A percentile compares a stretch with the other conserved stretches of the same genome.
phyloP scores from a whole-genome alignment of 495 filamentous ascomycete species.

The Lepraria neglecta region DNA sequence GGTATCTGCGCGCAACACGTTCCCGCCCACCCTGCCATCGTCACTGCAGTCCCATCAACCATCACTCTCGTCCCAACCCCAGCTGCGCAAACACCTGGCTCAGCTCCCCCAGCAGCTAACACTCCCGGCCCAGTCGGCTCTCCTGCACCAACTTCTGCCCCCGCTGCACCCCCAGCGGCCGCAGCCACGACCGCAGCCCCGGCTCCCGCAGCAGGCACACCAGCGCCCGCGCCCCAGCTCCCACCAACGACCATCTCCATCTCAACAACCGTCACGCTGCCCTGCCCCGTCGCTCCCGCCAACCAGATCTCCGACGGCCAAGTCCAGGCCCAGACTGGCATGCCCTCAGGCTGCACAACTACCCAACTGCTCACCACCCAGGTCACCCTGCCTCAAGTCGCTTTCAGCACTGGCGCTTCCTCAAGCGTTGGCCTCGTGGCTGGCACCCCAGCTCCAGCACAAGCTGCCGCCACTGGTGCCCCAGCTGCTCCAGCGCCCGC shows the following conservation, averaged over 20 bases:
- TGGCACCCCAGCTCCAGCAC: slow-evolving; percentile 38
- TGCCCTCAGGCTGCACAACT: slow-evolving; percentile 49
- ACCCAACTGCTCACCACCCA: slow-evolving; percentile 50
- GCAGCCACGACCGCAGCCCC: slow-evolving; percentile 21
- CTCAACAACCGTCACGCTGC: slow-evolving; percentile 57
- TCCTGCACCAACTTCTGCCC: slow-evolving; percentile 34
- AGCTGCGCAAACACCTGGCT: slow-evolving; percentile 23
- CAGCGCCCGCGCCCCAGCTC: slow-evolving; percentile 39
- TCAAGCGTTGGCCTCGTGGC: slow-evolving; percentile 46
- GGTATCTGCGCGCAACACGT: slow-evolving; percentile 81
- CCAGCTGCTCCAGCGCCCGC: background rate
- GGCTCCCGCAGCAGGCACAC: slow-evolving; percentile 32
- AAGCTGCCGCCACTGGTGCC: slow-evolving; percentile 25
- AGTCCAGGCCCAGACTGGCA: slow-evolving; percentile 15
- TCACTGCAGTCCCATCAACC: slow-evolving; percentile 60
- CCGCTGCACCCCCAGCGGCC: slow-evolving; percentile 28
- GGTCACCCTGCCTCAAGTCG: slow-evolving; percentile 67
- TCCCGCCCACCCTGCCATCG: slow-evolving; percentile 72
- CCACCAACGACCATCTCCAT: slow-evolving; percentile 39
- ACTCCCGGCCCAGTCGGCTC: slow-evolving; percentile 37
- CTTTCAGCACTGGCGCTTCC: slow-evolving; percentile 54
- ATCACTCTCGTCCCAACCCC: slow-evolving; percentile 51
- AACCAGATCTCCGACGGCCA: slow-evolving; percentile 25
- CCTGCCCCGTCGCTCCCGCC: slow-evolving; percentile 36
- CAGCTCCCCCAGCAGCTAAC: slow-evolving; percentile 46